These are phyloP conservation scores for Pseudogymnoascus sp. DNA, from an alignment of 2,329 filamentous ascomycete genomes.

Conservation along the genomic window DNA sequence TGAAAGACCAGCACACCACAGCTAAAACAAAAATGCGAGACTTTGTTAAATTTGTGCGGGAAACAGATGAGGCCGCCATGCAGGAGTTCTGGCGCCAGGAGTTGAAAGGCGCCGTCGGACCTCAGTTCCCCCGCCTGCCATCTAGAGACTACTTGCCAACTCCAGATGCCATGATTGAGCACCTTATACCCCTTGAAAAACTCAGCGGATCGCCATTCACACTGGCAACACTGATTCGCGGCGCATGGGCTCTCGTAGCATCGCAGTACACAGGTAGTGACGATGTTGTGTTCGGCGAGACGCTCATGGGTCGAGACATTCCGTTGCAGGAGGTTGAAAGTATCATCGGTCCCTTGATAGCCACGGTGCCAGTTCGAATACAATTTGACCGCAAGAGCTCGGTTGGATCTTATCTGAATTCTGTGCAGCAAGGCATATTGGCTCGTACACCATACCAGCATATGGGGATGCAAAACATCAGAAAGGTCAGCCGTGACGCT, in stretches of 20 bases:
- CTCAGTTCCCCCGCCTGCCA: conserved; percentile 45
- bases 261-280: conserved; percentile 35
- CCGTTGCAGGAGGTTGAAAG: conserved; percentile 36
- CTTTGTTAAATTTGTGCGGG: conserved; percentile 43
- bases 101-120: conserved; percentile 39
- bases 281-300: conserved; percentile 41
- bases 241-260: conserved; percentile 38
- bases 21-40: conserved; percentile 37
- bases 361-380: conserved; percentile 39
- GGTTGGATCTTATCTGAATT: conserved; percentile 39
- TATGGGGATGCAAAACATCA: conserved; percentile 25
- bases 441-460: conserved; percentile 38
- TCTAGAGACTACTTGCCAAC: conserved; percentile 40
- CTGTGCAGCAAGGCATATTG: conserved; percentile 41
- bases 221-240: conserved; percentile 23
- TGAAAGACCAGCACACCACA: conserved; percentile 19
- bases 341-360: conserved; percentile 40
- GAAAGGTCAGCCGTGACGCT: conserved; percentile 22
- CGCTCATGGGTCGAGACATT: conserved; percentile 38
- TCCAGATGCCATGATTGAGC: conserved; percentile 40
- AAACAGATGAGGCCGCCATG: conserved; percentile 36
- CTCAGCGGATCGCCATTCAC: conserved; percentile 17
- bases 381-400: conserved; percentile 27
- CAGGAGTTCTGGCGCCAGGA: conserved; percentile 43
- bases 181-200: conserved; percentile 28